Percentiles rank a stretch among this genome's conserved stretches.
phyloP scores from a whole-genome alignment of 305 asterid genomes.

The Solanum chacoense region DNA sequence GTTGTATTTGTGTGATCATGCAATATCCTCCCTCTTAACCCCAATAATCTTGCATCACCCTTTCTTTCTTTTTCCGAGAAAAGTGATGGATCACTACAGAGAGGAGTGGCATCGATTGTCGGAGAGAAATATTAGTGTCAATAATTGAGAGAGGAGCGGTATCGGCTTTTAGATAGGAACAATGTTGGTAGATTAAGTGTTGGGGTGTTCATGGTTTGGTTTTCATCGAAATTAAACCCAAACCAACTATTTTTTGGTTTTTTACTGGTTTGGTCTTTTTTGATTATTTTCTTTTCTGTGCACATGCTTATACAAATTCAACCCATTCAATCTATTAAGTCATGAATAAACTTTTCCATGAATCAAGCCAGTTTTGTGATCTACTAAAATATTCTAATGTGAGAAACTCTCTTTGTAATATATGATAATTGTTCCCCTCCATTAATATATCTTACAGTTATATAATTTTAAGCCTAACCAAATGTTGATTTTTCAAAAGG shows the following conservation, averaged over 20 bases:
- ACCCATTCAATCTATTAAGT: neutral
- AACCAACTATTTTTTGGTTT: neutral
- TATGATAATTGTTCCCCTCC: neutral
- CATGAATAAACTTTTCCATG: neutral
- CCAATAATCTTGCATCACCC: neutral
- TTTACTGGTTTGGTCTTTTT: neutral
- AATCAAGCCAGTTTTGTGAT: neutral
- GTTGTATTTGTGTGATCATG: neutral
- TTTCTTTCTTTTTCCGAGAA: neutral
- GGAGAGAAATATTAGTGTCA: neutral
- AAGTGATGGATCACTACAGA: neutral
- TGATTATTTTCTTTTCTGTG: neutral
- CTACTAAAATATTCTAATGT: neutral
- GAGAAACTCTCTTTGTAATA: neutral
- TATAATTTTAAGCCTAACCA: neutral
- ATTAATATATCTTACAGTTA: neutral
- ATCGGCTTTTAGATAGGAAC: neutral
- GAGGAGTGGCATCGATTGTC: neutral
- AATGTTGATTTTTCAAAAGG: neutral
- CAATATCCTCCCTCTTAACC: neutral
- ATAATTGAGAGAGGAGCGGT: neutral
- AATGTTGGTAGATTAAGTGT: neutral
- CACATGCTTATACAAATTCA: neutral
- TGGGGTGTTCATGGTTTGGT: neutral
- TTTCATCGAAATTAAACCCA: neutral